A percentile compares a stretch with the other conserved stretches of the same genome.
Conservation (phyloP, 1,284 basidiomycete genomes). For the Ceratobasidium theobromae region DNA sequence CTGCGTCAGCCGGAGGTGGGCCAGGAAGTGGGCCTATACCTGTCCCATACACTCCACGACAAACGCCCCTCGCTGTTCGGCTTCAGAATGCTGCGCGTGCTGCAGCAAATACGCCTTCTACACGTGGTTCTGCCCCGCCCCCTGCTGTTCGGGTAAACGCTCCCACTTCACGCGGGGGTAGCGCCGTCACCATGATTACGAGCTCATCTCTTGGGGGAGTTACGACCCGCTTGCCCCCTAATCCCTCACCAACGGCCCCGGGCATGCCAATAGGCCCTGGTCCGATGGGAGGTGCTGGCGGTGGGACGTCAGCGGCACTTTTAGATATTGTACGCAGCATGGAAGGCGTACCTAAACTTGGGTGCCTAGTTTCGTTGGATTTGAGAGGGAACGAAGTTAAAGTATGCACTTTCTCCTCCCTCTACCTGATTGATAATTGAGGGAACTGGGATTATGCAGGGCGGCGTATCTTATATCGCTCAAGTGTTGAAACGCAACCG, state of each 20-base stretch:
- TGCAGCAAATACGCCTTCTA: slow-evolving; percentile 3
- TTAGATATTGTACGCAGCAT: slow-evolving; percentile 79
- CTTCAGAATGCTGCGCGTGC: slow-evolving; percentile 36
- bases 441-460: slow-evolving; percentile 46
- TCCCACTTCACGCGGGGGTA: slow-evolving; percentile 46
- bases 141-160: slow-evolving; percentile 31
- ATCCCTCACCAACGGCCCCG: slow-evolving; percentile 25
- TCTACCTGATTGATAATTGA: slow-evolving; percentile 22
- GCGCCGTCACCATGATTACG: slow-evolving; percentile 66
- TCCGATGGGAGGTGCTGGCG: slow-evolving; percentile 31
- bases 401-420: slow-evolving; percentile 50
- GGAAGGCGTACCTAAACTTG: slow-evolving; percentile 81
- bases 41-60: slow-evolving; percentile 11
- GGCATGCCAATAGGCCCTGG: slow-evolving; percentile 38
- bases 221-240: slow-evolving; percentile 54
- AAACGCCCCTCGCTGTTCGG: slow-evolving; percentile 5
- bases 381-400: slow-evolving; percentile 88
- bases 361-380: slow-evolving; percentile 85
- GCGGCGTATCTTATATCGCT: slow-evolving; percentile 85
- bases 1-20: background rate
- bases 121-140: background rate
- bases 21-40: slow-evolving; percentile 1
- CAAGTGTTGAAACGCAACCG: slow-evolving; percentile 96
- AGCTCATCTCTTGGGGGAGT: slow-evolving; percentile 76
- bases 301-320: slow-evolving; percentile 53